Percentiles rank a stretch among this genome's conserved stretches.
Evolutionary conservation across 2,329 filamentous ascomycete genomes (phyloP).

Genomic region (Colletotrichum sojae): DNA sequence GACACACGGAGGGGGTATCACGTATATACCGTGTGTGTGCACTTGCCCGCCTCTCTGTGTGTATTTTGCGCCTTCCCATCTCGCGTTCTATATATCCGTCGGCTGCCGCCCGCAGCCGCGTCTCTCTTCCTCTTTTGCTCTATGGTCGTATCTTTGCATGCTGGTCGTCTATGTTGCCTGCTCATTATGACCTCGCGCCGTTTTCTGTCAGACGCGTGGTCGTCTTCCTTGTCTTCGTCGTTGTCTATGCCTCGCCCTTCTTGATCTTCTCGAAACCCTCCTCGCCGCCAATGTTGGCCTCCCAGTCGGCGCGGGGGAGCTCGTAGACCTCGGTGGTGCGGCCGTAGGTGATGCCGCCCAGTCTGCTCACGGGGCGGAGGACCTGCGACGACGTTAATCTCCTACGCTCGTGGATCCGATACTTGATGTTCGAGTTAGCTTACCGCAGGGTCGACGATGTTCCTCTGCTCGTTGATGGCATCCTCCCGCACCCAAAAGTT

Average conservation of each 20-base stretch:
- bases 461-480: constrained; percentile 83
- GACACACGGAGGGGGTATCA: background rate
- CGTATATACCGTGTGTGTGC: constrained; percentile 16
- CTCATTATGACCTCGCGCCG: too few species aligned
- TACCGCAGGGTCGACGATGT: constrained; percentile 79
- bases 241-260: constrained; percentile 55
- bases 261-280: constrained; percentile 72
- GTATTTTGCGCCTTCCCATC: background rate
- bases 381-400: constrained; percentile 62
- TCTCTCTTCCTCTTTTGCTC: too few species aligned
- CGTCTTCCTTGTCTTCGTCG: background rate
- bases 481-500: constrained; percentile 93
- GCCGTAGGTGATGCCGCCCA: constrained; percentile 91
- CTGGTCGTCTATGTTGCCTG: background rate
- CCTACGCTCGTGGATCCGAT: too few species aligned
- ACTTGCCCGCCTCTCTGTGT: background rate
- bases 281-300: constrained; percentile 64
- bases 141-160: too few species aligned
- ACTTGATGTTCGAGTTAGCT: too few species aligned
- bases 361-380: constrained; percentile 80
- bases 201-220: too few species aligned
- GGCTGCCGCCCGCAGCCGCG: constrained; percentile 6
- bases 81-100: constrained; percentile 29
- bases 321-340: constrained; percentile 80
- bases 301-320: constrained; percentile 74